Conservation (phyloP, 805 yeast species). For the Citeromyces nyonsensis region DNA sequence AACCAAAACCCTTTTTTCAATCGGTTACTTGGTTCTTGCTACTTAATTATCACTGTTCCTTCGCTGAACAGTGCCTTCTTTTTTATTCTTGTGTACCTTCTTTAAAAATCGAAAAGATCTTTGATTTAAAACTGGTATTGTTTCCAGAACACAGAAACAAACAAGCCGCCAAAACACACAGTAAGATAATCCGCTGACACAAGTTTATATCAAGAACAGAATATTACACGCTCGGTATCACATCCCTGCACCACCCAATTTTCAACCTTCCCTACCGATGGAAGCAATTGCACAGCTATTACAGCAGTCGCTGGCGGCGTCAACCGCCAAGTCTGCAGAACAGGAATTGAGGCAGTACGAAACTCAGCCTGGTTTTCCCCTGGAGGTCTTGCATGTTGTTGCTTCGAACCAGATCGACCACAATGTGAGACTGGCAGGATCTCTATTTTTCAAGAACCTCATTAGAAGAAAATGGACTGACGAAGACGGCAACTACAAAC, state of each 20-base stretch:
- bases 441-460: constrained; percentile 80
- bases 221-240: constrained; percentile 7
- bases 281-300: constrained; percentile 37
- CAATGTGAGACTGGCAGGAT: constrained; percentile 70
- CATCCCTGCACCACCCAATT: constrained; percentile 22
- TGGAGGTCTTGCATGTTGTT: constrained; percentile 61
- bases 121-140: no score
- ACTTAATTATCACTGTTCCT: no score
- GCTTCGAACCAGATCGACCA: constrained; percentile 38
- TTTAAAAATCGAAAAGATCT: no score
- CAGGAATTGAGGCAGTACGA: constrained; percentile 48
- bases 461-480: constrained; percentile 80
- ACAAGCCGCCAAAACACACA: no score
- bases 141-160: no score
- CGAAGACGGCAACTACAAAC: constrained; percentile 67
- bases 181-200: no score
- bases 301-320: constrained; percentile 50
- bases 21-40: no score
- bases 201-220: no score
- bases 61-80: no score
- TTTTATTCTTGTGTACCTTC: no score
- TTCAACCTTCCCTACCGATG: no score
- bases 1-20: no score
- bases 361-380: constrained; percentile 54
- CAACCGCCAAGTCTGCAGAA: constrained; percentile 55